phyloP scores from a whole-genome alignment of 2,329 filamentous ascomycete genomes.

The Tolypocladium ovalisporum region DNA sequence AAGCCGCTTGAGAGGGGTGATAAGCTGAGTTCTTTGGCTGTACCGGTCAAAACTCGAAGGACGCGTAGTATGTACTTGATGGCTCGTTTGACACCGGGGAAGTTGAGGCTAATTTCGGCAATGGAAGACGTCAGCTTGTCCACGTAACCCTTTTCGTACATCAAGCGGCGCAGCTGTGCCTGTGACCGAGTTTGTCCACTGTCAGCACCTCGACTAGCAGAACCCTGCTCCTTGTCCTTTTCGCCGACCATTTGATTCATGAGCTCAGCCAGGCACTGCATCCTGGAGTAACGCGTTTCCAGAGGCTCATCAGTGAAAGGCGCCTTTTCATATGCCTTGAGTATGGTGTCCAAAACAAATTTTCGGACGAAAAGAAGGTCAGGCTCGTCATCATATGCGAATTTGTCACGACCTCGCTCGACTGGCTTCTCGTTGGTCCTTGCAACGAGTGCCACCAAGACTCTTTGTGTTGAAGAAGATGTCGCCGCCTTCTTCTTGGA shows the following conservation, averaged over 20 bases:
- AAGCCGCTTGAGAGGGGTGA: constrained; percentile 51
- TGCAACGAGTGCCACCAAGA: constrained; percentile 75
- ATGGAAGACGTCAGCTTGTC: constrained; percentile 82
- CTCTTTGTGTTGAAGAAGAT: constrained; percentile 73
- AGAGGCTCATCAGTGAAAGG: constrained; percentile 67
- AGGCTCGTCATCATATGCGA: constrained; percentile 63
- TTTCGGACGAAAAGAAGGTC: constrained; percentile 87
- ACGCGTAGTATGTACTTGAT: constrained; percentile 95
- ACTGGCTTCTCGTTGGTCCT: constrained; percentile 72
- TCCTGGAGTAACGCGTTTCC: constrained; percentile 76
- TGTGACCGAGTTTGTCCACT: constrained; percentile 46
- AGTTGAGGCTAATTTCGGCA: constrained; percentile 90
- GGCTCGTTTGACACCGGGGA: constrained; percentile 82
- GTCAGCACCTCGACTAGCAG: constrained; percentile 27
- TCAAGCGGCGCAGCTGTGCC: constrained; percentile 78
- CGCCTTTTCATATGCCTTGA: constrained; percentile 87
- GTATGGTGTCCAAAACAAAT: constrained; percentile 86
- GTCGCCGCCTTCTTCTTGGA: constrained; percentile 81
- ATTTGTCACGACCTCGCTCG: constrained; percentile 45
- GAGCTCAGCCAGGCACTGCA: constrained; percentile 79
- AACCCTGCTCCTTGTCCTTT: constrained; percentile 51
- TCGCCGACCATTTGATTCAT: constrained; percentile 88
- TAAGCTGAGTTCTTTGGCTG: constrained; percentile 76
- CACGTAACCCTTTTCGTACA: constrained; percentile 98
- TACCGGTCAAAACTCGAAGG: constrained; percentile 75